Conservation (phyloP, 495 filamentous ascomycete species). For the Xylaria bambusicola region DNA sequence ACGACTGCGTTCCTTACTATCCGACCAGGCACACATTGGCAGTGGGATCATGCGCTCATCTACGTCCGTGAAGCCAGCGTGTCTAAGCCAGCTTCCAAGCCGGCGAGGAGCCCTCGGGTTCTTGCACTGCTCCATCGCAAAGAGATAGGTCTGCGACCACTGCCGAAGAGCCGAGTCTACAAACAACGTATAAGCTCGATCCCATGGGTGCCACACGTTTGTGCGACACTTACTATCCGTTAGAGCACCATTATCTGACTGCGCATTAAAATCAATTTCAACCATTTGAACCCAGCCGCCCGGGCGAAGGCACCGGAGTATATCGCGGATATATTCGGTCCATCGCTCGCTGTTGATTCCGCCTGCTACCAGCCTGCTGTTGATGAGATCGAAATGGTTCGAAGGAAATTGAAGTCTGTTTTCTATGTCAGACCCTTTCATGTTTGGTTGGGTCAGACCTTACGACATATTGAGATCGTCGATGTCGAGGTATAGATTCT, state of each 20-base stretch:
- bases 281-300: slow-evolving; percentile 91
- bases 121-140: slow-evolving; percentile 66
- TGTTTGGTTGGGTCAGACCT: slow-evolving; percentile 24
- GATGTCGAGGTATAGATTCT: slow-evolving; percentile 74
- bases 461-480: slow-evolving; percentile 76
- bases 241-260: slow-evolving; percentile 87
- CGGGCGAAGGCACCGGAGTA: slow-evolving; percentile 55
- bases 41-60: slow-evolving; percentile 68
- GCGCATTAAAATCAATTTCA: slow-evolving; percentile 84
- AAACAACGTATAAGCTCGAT: slow-evolving; percentile 6
- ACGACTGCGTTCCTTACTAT: slow-evolving; percentile 48
- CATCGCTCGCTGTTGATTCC: slow-evolving; percentile 79
- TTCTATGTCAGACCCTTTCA: slow-evolving; percentile 26
- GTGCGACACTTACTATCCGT: slow-evolving; percentile 51
- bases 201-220: slow-evolving; percentile 9
- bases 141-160: slow-evolving; percentile 71
- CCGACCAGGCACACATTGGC: slow-evolving; percentile 75
- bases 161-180: slow-evolving; percentile 67
- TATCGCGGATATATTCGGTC: slow-evolving; percentile 77
- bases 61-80: slow-evolving; percentile 73
- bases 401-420: slow-evolving; percentile 68
- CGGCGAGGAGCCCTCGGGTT: slow-evolving; percentile 69
- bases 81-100: slow-evolving; percentile 61
- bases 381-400: slow-evolving; percentile 86
- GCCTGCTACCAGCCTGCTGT: slow-evolving; percentile 76